Conservation (phyloP, 2,329 filamentous ascomycete species). For the Microsporum canis region DNA sequence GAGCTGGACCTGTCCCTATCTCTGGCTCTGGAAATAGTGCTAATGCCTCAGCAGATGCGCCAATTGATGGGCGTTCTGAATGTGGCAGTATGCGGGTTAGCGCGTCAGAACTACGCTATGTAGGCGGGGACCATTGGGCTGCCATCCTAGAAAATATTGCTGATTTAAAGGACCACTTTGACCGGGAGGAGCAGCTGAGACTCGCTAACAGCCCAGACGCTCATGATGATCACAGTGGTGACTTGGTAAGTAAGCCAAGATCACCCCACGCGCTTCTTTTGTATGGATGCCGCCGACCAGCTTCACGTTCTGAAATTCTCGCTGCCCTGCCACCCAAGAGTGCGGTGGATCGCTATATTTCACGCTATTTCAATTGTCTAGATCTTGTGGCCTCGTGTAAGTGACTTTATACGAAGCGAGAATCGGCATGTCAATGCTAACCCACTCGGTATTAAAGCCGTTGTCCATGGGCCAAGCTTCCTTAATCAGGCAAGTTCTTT, state of each 20-base stretch:
- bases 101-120: slow-evolving; percentile 13
- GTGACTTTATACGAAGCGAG: slow-evolving; percentile 11
- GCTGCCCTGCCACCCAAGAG: slow-evolving; percentile 18
- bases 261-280: slow-evolving; percentile 1
- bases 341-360: slow-evolving; percentile 21
- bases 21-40: neutral
- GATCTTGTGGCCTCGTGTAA: slow-evolving; percentile 20
- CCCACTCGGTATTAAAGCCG: slow-evolving; percentile 14
- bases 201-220: slow-evolving; percentile 28
- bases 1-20: neutral
- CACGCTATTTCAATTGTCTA: slow-evolving; percentile 24
- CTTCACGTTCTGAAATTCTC: slow-evolving; percentile 24
- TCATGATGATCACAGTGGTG: slow-evolving; percentile 12
- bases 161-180: slow-evolving; percentile 18
- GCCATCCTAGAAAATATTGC: slow-evolving; percentile 20
- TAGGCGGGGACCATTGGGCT: slow-evolving; percentile 22
- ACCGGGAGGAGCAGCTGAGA: slow-evolving; percentile 14
- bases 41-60: neutral
- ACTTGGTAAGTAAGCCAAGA: neutral
- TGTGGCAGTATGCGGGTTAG: slow-evolving; percentile 3
- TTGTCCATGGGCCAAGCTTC: slow-evolving; percentile 21
- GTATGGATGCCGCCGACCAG: slow-evolving; percentile 1
- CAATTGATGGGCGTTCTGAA: slow-evolving; percentile 1
- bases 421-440: slow-evolving; percentile 13
- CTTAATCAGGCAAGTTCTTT: slow-evolving; percentile 22